phyloP scores from a whole-genome alignment of 371 early-diverging fungal species.

The Rhizopus delemar region DNA sequence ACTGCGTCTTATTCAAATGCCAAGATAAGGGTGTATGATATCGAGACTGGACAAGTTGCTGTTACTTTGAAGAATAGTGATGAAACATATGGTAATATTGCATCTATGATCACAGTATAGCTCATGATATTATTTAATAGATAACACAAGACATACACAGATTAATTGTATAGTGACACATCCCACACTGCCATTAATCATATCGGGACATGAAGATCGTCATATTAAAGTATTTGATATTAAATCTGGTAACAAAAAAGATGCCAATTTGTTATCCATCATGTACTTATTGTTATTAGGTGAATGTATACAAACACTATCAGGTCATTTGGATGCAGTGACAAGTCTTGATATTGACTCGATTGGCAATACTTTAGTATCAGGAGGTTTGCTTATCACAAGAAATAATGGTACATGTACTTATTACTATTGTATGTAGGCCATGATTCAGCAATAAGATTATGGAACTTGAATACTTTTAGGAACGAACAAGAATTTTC shows the following conservation, averaged over 20 bases:
- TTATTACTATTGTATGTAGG: constrained; percentile 39
- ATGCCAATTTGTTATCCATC: background rate
- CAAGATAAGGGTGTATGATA: constrained; percentile 69
- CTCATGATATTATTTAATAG: constrained; percentile 31
- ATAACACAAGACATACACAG: constrained; percentile 69
- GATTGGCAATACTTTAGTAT: constrained; percentile 66
- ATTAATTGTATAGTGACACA: constrained; percentile 78
- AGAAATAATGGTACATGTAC: background rate
- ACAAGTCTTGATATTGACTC: constrained; percentile 72
- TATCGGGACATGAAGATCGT: constrained; percentile 82
- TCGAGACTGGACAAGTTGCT: constrained; percentile 71
- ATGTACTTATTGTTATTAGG: constrained; percentile 41
- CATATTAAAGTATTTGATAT: constrained; percentile 78
- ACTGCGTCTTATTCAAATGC: constrained; percentile 72
- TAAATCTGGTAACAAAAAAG: constrained; percentile 56
- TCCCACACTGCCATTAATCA: constrained; percentile 71
- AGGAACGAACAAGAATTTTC: constrained; percentile 78
- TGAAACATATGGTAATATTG: constrained; percentile 60
- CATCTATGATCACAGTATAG: background rate
- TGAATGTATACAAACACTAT: constrained; percentile 61
- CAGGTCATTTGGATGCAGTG: constrained; percentile 72
- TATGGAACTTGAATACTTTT: constrained; percentile 77
- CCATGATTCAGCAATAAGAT: constrained; percentile 79
- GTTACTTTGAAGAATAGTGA: constrained; percentile 56
- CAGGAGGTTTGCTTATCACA: constrained; percentile 60